phyloP scores from a whole-genome alignment of 345 rosid species.

The Gossypium sturtianum region DNA sequence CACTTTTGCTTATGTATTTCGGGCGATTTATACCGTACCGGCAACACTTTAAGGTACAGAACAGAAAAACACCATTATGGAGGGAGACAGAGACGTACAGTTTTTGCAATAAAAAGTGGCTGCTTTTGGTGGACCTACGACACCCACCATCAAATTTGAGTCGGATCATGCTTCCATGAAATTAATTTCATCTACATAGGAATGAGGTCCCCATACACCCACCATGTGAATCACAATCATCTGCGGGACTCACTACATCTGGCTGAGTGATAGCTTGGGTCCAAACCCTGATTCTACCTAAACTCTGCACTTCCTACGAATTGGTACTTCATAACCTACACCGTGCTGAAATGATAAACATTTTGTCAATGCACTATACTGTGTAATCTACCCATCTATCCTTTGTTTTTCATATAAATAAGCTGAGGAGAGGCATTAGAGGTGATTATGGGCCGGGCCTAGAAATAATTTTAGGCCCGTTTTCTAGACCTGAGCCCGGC shows the following conservation, averaged over 20 bases:
- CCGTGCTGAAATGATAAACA: no score
- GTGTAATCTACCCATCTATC: no score
- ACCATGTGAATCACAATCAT: background rate
- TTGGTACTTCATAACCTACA: background rate
- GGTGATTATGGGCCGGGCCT: no score
- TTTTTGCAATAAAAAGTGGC: background rate
- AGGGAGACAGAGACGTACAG: background rate
- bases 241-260: constrained; percentile 19
- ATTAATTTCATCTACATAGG: background rate
- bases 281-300: constrained; percentile 18
- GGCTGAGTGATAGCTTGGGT: constrained; percentile 7
- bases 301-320: background rate
- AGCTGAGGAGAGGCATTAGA: no score
- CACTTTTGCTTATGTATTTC: constrained; percentile 11
- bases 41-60: constrained; percentile 2
- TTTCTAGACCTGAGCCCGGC: no score
- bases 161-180: background rate
- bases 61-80: background rate
- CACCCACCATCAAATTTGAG: constrained; percentile 19
- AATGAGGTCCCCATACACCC: constrained; percentile 7
- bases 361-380: background rate
- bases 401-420: no score
- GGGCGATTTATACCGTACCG: constrained; percentile 19
- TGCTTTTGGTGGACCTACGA: background rate
- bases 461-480: no score